Base-by-base conservation (phyloP, 2,329 filamentous ascomycete genomes). In the Talaromyces atroroseus region DNA sequence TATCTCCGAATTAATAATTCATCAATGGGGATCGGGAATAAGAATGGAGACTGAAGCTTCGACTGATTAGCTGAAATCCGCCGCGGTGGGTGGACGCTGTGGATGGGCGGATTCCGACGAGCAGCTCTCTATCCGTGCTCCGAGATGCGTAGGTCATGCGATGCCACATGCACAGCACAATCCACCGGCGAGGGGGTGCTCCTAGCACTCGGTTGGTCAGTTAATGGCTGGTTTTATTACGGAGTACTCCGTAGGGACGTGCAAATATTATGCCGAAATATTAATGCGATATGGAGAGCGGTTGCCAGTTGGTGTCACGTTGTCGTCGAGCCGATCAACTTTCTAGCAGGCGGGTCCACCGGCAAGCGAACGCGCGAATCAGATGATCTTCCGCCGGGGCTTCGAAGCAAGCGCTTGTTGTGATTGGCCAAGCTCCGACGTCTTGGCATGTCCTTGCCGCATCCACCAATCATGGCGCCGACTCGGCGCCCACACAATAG, bases 1-100 rank as follows among this genome's bases (percentile, higher is more conserved):
- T 24, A 49, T 32, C 52, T 54, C 52, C 52, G 52, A 54, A 40
- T 38, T 14, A 36, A 48, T 18, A 47, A 53, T 38, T 34, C 23
- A 29, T 53, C 16, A 34, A 53, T 47, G 51, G 51, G 45, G 51
- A 46, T 53, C 42, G 42, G 51, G 51, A 38, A 47, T 53, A 40
- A 38, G 44, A 16, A 34, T 52, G 40, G 50, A 40, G 50, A 23
- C 36, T 26, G 50, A 34, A 51, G 26, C 42, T 29, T 21, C 23
- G 36, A 20, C 38, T 46, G 34, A 52, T 45, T 45, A 52, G 38
- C 23, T 42, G 49, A 52, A 29, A 32, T n/a, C 23, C 26, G 45
- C 45, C 45, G 24, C 50, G 16, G 16, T 52, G 32, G 49, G 16
- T 52, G 50, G 24, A 18, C 20, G 38, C 24, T 16, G 18, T 3